Evolutionary conservation across 257 asterid species (phyloP).

Genomic region (Rhazya stricta): DNA sequence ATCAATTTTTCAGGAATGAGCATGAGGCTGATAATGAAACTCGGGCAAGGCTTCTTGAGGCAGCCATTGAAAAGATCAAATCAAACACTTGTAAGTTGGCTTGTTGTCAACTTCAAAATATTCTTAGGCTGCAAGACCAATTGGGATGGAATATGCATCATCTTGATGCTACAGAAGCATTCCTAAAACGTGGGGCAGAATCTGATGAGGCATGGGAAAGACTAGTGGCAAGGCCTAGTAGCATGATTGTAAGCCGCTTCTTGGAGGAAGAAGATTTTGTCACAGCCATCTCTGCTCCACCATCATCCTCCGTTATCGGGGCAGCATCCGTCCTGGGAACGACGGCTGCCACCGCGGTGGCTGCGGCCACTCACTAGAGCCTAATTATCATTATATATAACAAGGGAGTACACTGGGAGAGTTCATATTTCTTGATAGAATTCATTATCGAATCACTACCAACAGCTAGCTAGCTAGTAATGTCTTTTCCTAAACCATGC

Average conservation of each 20-base stretch:
- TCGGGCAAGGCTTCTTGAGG: slow-evolving; percentile 25
- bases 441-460: background rate
- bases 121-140: slow-evolving; percentile 40
- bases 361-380: slow-evolving; percentile 42
- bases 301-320: slow-evolving; percentile 21
- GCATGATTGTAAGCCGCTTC: slow-evolving; percentile 43
- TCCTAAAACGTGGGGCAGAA: slow-evolving; percentile 37
- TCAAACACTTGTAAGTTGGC: slow-evolving; percentile 52
- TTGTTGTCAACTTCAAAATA: slow-evolving; percentile 48
- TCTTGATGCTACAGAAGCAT: slow-evolving; percentile 71
- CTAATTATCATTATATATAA: background rate
- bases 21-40: slow-evolving; percentile 13
- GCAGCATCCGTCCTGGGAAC: slow-evolving; percentile 25
- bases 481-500: background rate
- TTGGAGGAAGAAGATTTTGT: slow-evolving; percentile 25
- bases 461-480: slow-evolving; percentile 2
- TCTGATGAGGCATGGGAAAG: slow-evolving; percentile 60
- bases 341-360: slow-evolving; percentile 17
- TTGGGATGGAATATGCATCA: slow-evolving; percentile 44
- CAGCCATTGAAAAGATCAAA: slow-evolving; percentile 52
- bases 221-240: slow-evolving; percentile 46
- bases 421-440: background rate
- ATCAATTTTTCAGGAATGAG: slow-evolving; percentile 35
- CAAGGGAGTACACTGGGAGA: background rate
- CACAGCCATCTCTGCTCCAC: slow-evolving; percentile 23